Evolutionary conservation across 2,329 filamentous ascomycete genomes (phyloP).

Genomic region (Penicillium sp.): DNA sequence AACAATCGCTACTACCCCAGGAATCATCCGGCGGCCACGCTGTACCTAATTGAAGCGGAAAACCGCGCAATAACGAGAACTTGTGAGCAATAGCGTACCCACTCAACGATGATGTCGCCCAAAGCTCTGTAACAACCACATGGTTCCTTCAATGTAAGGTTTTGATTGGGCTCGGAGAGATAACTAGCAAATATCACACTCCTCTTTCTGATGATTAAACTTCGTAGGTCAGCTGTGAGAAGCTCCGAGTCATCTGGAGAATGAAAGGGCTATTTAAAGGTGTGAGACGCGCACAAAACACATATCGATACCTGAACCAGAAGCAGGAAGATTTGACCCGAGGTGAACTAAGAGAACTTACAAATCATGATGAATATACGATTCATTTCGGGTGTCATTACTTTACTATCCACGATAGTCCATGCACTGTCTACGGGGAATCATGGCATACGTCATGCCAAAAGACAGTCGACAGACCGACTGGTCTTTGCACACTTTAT

Average conservation of each 20-base stretch:
- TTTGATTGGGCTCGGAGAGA: neutral
- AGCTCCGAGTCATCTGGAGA: neutral
- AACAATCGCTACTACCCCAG: neutral
- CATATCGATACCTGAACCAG: neutral
- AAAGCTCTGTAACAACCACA: neutral
- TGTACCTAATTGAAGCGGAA: neutral
- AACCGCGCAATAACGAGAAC: neutral
- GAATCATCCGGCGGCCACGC: neutral
- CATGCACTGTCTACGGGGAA: neutral
- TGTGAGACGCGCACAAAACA: neutral
- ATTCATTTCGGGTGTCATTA: neutral
- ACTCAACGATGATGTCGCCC: neutral
- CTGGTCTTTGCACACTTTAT: constrained; percentile 41
- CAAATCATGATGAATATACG: neutral
- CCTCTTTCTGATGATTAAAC: neutral
- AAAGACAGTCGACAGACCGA: constrained; percentile 11
- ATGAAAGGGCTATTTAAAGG: neutral
- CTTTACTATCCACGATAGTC: neutral
- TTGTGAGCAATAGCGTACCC: neutral
- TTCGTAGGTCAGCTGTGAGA: neutral
- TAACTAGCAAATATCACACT: neutral
- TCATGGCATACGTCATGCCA: neutral
- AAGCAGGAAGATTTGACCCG: neutral
- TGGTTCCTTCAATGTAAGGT: neutral
- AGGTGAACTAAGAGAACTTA: neutral